Percentiles rank a stretch among this genome's conserved stretches.
phyloP scores from a whole-genome alignment of 768 basidiomycete genomes.

The Pulveroboletus sp. region DNA sequence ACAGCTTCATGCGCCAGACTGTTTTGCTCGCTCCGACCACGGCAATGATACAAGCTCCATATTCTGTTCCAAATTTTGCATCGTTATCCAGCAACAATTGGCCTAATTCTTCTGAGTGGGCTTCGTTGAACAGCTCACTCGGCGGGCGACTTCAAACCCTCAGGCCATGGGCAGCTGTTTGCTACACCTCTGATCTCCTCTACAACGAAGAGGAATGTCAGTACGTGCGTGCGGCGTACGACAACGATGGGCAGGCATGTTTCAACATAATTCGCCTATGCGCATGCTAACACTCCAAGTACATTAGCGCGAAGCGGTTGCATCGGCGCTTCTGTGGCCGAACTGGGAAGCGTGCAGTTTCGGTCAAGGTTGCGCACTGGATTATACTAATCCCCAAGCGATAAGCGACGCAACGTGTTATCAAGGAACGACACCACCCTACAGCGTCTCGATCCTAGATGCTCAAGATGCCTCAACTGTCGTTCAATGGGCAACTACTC shows the following conservation, averaged over 20 bases:
- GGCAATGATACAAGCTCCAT: slow-evolving; percentile 5
- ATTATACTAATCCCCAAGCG: slow-evolving; percentile 18
- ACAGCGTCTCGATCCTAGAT: slow-evolving; percentile 14
- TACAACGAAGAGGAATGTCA: slow-evolving; percentile 16
- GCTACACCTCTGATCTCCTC: slow-evolving; percentile 19
- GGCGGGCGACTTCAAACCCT: slow-evolving; percentile 16
- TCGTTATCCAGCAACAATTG: slow-evolving; percentile 5
- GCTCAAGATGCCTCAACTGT: slow-evolving; percentile 21
- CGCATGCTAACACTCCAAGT: neutral
- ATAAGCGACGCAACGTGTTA: slow-evolving; percentile 7
- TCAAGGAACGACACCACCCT: slow-evolving; percentile 23
- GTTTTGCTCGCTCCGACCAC: neutral
- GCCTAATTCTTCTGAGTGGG: slow-evolving; percentile 10
- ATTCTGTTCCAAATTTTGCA: slow-evolving; percentile 5
- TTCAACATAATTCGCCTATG: neutral
- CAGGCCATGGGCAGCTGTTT: slow-evolving; percentile 22
- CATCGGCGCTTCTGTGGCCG: slow-evolving; percentile 19
- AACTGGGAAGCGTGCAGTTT: slow-evolving; percentile 25
- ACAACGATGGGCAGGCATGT: slow-evolving; percentile 15
- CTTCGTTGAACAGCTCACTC: slow-evolving; percentile 13
- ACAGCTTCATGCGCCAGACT: neutral
- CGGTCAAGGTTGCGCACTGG: slow-evolving; percentile 15
- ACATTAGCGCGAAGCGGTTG: slow-evolving; percentile 16
- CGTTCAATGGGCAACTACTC: slow-evolving; percentile 18
- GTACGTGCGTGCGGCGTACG: slow-evolving; percentile 10